phyloP scores from a whole-genome alignment of 805 yeast species.

The Candida lessepsii region DNA sequence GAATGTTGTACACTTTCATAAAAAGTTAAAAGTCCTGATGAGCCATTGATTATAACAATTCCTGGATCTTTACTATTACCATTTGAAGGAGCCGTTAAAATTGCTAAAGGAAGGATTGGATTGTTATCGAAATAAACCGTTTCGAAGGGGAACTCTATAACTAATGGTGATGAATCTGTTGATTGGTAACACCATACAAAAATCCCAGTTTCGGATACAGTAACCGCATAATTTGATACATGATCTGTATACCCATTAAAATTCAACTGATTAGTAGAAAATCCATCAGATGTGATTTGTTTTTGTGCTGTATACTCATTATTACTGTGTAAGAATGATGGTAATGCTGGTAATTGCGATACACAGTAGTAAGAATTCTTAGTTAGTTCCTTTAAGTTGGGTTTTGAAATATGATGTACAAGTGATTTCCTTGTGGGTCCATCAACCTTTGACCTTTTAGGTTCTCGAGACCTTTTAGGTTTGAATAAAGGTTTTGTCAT shows the following conservation, averaged over 20 bases:
- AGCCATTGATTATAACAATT: slow-evolving; percentile 59
- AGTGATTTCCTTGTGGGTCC: slow-evolving; percentile 4
- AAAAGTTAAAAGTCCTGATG: slow-evolving; percentile 59
- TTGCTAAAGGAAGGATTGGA: slow-evolving; percentile 48
- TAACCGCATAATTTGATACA: slow-evolving; percentile 47
- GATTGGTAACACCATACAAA: slow-evolving; percentile 70
- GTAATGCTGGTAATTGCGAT: slow-evolving; percentile 54
- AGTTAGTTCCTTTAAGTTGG: slow-evolving; percentile 45
- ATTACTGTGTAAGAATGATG: slow-evolving; percentile 41
- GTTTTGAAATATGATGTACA: background rate
- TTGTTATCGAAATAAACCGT: slow-evolving; percentile 16
- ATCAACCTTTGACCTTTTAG: too few relatives aligned
- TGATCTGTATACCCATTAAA: slow-evolving; percentile 49
- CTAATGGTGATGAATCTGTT: slow-evolving; percentile 56
- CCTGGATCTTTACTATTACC: slow-evolving; percentile 61
- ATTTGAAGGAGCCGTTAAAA: slow-evolving; percentile 56
- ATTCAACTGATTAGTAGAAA: too few relatives aligned
- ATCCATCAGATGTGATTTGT: slow-evolving; percentile 5
- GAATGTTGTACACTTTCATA: slow-evolving; percentile 75
- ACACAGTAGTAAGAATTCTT: slow-evolving; percentile 59
- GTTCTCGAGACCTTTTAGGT: slow-evolving; percentile 15
- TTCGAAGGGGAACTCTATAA: slow-evolving; percentile 51
- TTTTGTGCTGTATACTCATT: too few relatives aligned
- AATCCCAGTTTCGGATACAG: slow-evolving; percentile 49
- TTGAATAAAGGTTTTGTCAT: slow-evolving; percentile 16